Evolutionary conservation across 768 basidiomycete species (phyloP), one percentile per base, ranked within the genome.

Genomic region (Cystobasidium ongulense): DNA sequence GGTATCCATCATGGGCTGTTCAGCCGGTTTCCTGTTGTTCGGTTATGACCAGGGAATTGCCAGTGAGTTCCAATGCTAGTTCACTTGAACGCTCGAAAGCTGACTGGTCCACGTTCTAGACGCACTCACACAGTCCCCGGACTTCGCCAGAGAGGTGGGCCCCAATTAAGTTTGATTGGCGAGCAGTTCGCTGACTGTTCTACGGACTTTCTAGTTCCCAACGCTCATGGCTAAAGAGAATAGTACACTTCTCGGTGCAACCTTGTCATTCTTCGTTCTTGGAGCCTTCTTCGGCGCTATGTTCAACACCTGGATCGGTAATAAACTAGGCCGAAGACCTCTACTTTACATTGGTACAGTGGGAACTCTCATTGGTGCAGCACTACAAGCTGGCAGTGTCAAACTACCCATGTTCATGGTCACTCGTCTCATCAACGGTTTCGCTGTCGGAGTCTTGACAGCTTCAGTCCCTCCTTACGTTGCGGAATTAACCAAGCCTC

Each of bases 381-480:
- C 39, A 17, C 64, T 74, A 2, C 73, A 74, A 73, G 73, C 73
- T 62, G 75, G 74, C 5, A 73, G 73, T 0, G 67, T 75, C 63
- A 68, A 75, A 46, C 72, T 79, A 0, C 73, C 64, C 8, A 74
- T 77, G 74, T 77, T 77, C 64, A 76, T 75, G 59, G 63, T 72
- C 17, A 59, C 70, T 29, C 64, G 72, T 50, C 25, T 79, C 25
- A 72, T 78, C 66, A 77, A 76, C 67, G 78, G 78, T n/a, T 76
- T 76, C 64, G 72, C 74, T 25, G 76, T 78, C 74, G 77, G 77
- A 15, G 70, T 77, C 35, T 62, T 79, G 10, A 79, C 78, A 10
- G 54, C 64, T 21, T 73, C 76, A 57, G 77, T 71, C 23, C 75
- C 75, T 4, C 63, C 75, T 27, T 74, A 75, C 41, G 73, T 76